Evolutionary conservation across 2,329 filamentous ascomycete species (phyloP), one percentile per base, ranked within the genome.

Genomic region (Monilinia vaccinii-corymbosi): DNA sequence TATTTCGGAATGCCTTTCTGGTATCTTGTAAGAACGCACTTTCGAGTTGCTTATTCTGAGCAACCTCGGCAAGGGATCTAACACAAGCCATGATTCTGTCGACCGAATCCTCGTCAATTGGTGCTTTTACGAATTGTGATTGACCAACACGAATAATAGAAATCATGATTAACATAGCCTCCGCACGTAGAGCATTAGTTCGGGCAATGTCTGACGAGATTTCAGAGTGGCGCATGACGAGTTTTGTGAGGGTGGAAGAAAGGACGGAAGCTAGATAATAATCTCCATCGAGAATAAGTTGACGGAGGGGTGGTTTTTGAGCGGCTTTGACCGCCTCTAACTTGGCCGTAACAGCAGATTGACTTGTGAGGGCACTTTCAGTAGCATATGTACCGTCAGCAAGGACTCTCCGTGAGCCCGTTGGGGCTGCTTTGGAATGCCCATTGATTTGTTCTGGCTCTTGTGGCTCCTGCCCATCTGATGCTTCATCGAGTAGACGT

Each of bases 161-260:
- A 68, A 99, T 96, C 92, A 97, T 96, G 72, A 99, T 97, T 57
- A 99, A 82, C 94, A 99, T 99, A 48, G 94, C 94, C 75, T 99
- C 94, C 4, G 94, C 94, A 53, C 91, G 88, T 31, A 99, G 82
- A 34, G 93, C 92, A 69, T 99, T 99, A 34, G 93, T 97, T 44
- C 94, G 87, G 47, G 89, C 89, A 47, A 81, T 76, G 69, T 97
- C 93, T 28, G 87, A 79, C 1, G 93, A 97, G 62, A 97, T 92
- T 72, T 97, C 92, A 2, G 91, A 88, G 73, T 97, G 91, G 57
- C 94, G 89, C 91, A 99, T 96, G 55, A 99, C 94, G 58, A 99
- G 82, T 77, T 99, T 99, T 18, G 94, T 96, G 61, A 99, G 82
- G 1, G 93, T 97, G 9, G 92, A 94, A 1, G 93, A 93, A n/a